Conservation (phyloP, 345 rosid genomes). For the Brassica napus region DNA sequence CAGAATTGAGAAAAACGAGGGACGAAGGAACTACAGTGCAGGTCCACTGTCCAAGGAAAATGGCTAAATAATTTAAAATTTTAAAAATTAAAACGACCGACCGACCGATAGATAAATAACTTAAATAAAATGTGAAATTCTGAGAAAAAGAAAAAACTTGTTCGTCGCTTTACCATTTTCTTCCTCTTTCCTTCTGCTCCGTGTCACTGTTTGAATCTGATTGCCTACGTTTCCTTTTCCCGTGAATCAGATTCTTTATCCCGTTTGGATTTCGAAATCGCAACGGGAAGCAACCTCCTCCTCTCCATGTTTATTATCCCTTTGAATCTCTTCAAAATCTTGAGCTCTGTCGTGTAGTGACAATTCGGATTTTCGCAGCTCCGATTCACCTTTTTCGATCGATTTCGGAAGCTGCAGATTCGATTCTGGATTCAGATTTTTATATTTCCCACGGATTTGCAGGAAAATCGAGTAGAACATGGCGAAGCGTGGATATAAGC, state of each 20-base stretch:
- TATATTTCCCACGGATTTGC: conserved; percentile 7
- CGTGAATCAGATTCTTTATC: conserved; percentile 44
- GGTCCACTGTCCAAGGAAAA: conserved; percentile 36
- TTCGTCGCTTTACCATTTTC: conserved; percentile 25
- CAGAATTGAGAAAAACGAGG: conserved; percentile 14
- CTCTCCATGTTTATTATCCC: not conserved
- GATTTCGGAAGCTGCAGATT: conserved; percentile 24
- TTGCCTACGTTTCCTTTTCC: conserved; percentile 11
- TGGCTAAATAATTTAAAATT: not conserved
- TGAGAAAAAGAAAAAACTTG: not conserved
- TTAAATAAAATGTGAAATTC: not conserved
- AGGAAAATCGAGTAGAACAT: conserved; percentile 38
- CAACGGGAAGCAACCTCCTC: conserved; percentile 28
- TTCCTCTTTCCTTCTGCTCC: conserved; percentile 2
- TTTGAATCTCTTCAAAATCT: conserved; percentile 30
- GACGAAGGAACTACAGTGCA: conserved; percentile 15
- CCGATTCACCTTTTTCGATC: conserved; percentile 24
- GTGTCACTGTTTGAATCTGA: conserved; percentile 42
- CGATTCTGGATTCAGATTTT: conserved; percentile 29
- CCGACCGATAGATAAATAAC: conserved; percentile 20
- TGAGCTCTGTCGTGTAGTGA: conserved; percentile 34
- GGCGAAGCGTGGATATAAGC: conserved; percentile 96
- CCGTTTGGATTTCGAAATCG: conserved; percentile 42
- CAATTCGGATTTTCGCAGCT: conserved; percentile 22
- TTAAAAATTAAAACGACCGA: conserved; percentile 3